A percentile compares a stretch with the other conserved stretches of the same genome.
These are phyloP conservation scores for Leccinum insolens DNA, from an alignment of 1,284 basidiomycete species.

Conservation along the genomic window DNA sequence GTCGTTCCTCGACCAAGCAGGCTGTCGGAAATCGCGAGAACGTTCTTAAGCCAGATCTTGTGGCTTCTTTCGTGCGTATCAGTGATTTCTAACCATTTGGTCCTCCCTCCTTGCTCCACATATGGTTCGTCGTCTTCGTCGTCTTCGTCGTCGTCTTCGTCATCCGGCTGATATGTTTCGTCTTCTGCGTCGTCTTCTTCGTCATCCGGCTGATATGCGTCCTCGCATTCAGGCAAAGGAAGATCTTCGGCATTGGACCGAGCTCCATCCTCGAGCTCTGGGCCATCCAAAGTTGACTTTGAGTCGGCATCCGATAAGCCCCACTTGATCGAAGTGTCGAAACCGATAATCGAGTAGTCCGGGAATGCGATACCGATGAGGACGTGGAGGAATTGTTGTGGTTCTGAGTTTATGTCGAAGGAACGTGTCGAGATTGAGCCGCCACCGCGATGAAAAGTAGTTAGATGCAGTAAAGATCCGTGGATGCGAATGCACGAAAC, in stretches of 20 bases:
- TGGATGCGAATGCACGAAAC: no score
- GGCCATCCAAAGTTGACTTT: no score
- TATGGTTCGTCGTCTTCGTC: not conserved
- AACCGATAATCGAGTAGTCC: not conserved
- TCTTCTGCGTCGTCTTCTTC: not conserved
- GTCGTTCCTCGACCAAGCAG: constrained; percentile 6
- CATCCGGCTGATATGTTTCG: no score
- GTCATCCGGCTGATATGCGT: not conserved
- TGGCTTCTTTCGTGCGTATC: not conserved
- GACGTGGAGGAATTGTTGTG: not conserved
- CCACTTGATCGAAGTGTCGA: not conserved
- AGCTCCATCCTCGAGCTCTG: not conserved
- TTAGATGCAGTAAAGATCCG: no score
- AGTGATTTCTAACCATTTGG: not conserved
- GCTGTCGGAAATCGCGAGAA: constrained; percentile 8
- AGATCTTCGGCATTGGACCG: not conserved
- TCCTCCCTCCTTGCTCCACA: not conserved
- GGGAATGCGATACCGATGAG: not conserved
- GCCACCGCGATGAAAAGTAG: no score
- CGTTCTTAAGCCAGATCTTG: not conserved
- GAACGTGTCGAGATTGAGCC: not conserved
- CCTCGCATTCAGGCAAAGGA: not conserved
- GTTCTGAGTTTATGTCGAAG: not conserved
- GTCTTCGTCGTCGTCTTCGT: no score
- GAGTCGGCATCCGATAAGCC: not conserved